phyloP scores from a whole-genome alignment of 345 rosid species.

The Moringa oleifera region DNA sequence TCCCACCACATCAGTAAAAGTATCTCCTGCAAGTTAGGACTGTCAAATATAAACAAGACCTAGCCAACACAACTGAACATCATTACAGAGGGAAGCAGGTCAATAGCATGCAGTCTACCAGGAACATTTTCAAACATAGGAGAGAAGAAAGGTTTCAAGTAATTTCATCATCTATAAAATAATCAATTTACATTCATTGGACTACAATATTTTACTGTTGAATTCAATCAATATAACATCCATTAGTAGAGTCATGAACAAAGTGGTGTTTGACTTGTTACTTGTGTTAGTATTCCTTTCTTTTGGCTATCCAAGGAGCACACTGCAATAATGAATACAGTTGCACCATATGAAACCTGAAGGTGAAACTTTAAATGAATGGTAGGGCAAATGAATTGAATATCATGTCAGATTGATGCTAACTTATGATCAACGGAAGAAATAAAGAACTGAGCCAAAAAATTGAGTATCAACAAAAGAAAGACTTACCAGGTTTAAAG shows the following conservation, averaged over 20 bases:
- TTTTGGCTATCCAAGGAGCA: too few relatives aligned
- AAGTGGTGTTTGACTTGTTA: too few relatives aligned
- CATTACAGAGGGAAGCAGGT: background rate
- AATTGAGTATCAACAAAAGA: too few relatives aligned
- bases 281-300: too few relatives aligned
- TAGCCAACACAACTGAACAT: background rate
- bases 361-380: background rate
- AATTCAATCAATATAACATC: background rate
- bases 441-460: too few relatives aligned
- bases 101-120: background rate
- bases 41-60: constrained; percentile 4
- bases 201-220: background rate
- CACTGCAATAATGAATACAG: too few relatives aligned
- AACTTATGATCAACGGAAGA: too few relatives aligned
- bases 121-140: background rate
- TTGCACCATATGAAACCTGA: too few relatives aligned
- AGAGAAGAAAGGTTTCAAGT: background rate
- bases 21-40: constrained; percentile 46
- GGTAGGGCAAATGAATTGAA: background rate
- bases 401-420: too few relatives aligned
- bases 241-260: background rate
- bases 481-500: constrained; percentile 68
- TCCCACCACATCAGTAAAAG: constrained; percentile 76
- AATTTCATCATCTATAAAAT: too few relatives aligned
- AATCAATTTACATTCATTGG: background rate